Evolutionary conservation across 306 rosid genomes (phyloP), one percentile per base, ranked within the genome.

Genomic region (Prunus persica): DNA sequence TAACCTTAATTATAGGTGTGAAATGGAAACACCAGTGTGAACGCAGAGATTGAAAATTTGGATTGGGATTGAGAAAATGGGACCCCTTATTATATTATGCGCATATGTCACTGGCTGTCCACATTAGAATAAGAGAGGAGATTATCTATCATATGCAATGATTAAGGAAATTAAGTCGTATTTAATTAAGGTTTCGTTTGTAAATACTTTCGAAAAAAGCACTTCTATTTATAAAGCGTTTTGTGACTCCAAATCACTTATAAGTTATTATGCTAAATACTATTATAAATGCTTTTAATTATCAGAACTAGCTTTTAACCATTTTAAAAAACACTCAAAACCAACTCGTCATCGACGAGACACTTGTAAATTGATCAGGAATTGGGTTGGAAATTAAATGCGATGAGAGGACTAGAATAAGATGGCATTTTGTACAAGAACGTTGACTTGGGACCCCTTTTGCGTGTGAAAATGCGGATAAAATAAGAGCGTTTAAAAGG

Each of bases 21-120:
- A 82, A 73, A 65, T 9, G 43, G 20, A 27, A 38, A 43, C 43
- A 25, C 45, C 16, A 46, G 79, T 82, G 85, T 84, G 88, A 84
- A 82, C 88, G 12, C 76, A 25, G 6, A 32, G 27, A 63, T 80
- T 50, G 61, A 46, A 32, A 62, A 41, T 46, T 38, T 28, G 47
- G 19, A 62, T 11, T 45, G 32, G 0, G 41, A 19, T 63, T 15
- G 46, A 45, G 43, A 30, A 45, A 8, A 11, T 8, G 12, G 19
- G 60, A 52, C 46, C 57, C 10, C 3, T 3, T 11, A 2, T 47
- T 32, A 25, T 24, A 49, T 16, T 3, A 15, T 63, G 20, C 13
- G n/a, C 43, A 3, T 22, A 7, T 6, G 30, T 24, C 38, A 10
- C 15, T 8, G 11, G 51, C 12, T 57, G 75, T 54, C 54, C 49